Evolutionary conservation across 257 asterid species (phyloP).

Genomic region (Thymus quinquecostatus): DNA sequence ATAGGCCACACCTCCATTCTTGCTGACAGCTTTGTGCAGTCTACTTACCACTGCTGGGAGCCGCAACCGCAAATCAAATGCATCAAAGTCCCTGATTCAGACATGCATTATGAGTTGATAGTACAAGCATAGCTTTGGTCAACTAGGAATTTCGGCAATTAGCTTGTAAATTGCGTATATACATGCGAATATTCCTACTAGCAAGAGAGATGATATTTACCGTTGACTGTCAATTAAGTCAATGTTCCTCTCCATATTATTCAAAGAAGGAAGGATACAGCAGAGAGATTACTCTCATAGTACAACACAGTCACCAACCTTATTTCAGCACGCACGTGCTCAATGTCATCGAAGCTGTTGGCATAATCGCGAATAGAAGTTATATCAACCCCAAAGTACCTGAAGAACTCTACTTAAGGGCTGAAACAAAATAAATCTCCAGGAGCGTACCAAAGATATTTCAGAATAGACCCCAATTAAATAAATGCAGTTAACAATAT

Average conservation of each 20-base stretch:
- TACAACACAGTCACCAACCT: slow-evolving; percentile 51
- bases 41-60: slow-evolving; percentile 90
- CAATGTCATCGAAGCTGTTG: slow-evolving; percentile 65
- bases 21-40: slow-evolving; percentile 67
- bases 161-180: background rate
- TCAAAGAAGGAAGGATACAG: background rate
- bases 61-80: slow-evolving; percentile 79
- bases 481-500: slow-evolving; percentile 7
- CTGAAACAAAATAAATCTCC: slow-evolving; percentile 33
- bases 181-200: background rate
- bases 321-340: slow-evolving; percentile 89
- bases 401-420: slow-evolving; percentile 57
- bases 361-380: slow-evolving; percentile 77
- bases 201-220: background rate
- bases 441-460: slow-evolving; percentile 8
- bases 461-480: slow-evolving; percentile 7
- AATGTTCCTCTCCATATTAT: background rate
- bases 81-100: slow-evolving; percentile 88
- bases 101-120: background rate
- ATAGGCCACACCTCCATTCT: slow-evolving; percentile 86
- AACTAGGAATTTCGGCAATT: background rate
- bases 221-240: background rate
- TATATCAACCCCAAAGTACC: slow-evolving; percentile 89
- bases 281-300: slow-evolving; percentile 10
- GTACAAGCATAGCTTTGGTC: slow-evolving; percentile 1